Conservation (phyloP, 2,329 filamentous ascomycete species). For the Knufia petricola region DNA sequence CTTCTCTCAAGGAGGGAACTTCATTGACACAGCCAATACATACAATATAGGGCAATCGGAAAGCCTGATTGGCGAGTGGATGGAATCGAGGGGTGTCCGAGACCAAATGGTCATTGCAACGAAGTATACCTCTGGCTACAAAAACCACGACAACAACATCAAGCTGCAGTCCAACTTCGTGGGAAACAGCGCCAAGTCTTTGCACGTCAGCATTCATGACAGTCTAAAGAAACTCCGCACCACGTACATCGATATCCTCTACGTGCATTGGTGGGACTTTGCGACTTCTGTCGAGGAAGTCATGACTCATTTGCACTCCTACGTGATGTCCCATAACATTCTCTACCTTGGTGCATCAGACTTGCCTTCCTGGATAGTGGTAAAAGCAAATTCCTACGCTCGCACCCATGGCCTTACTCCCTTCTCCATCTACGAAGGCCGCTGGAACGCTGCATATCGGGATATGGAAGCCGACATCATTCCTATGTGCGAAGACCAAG, state of each 20-base stretch:
- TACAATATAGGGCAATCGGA: slow-evolving; percentile 37
- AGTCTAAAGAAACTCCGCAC: slow-evolving; percentile 30
- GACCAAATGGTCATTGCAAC: slow-evolving; percentile 47
- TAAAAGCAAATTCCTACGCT: slow-evolving; percentile 47
- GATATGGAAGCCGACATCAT: slow-evolving; percentile 61
- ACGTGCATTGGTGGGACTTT: slow-evolving; percentile 48
- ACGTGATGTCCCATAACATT: slow-evolving; percentile 54
- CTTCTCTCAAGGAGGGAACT: slow-evolving; percentile 40
- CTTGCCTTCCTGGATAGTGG: slow-evolving; percentile 54
- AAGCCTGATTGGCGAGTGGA: slow-evolving; percentile 43
- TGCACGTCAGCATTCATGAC: slow-evolving; percentile 26
- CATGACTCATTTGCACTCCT: slow-evolving; percentile 57
- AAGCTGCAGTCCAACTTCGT: slow-evolving; percentile 33
- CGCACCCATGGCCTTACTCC: slow-evolving; percentile 56
- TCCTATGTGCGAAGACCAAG: slow-evolving; percentile 53
- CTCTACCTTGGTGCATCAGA: slow-evolving; percentile 59
- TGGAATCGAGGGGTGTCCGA: slow-evolving; percentile 35
- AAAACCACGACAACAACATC: slow-evolving; percentile 11
- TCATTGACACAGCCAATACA: slow-evolving; percentile 42
- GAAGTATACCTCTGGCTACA: slow-evolving; percentile 40
- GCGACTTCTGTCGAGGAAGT: slow-evolving; percentile 53
- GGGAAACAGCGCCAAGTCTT: slow-evolving; percentile 30
- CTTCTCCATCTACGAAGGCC: slow-evolving; percentile 60
- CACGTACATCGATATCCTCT: slow-evolving; percentile 30
- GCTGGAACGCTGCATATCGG: slow-evolving; percentile 50